phyloP scores from a whole-genome alignment of 2,329 filamentous ascomycete genomes.

The Plenodomus biglobosus region DNA sequence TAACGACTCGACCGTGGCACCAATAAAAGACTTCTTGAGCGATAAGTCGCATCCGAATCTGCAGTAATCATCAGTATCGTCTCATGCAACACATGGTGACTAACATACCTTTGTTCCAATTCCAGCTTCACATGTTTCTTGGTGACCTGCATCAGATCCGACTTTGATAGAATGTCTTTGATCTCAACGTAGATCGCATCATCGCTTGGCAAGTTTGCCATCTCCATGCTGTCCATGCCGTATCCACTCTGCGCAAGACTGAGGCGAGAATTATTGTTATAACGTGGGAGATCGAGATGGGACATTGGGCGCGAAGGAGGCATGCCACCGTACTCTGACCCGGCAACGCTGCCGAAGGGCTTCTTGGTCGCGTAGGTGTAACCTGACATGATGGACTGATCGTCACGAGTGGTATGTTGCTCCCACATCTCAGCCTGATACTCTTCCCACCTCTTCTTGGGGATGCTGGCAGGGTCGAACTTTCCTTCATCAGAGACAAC shows the following conservation, averaged over 20 bases:
- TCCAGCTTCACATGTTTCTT: constrained; percentile 98
- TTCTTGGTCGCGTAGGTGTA: constrained; percentile 88
- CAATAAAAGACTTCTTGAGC: constrained; percentile 85
- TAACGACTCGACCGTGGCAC: constrained; percentile 40
- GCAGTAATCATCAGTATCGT: constrained; percentile 18
- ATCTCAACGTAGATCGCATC: constrained; percentile 93
- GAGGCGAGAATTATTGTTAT: constrained; percentile 45
- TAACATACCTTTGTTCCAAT: constrained; percentile 69
- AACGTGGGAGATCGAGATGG: constrained; percentile 59
- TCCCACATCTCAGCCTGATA: constrained; percentile 99
- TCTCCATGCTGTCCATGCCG: constrained; percentile 62
- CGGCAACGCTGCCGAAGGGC: constrained; percentile 57
- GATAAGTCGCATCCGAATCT: constrained; percentile 82
- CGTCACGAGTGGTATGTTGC: constrained; percentile 78
- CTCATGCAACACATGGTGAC: background rate
- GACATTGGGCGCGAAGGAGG: constrained; percentile 59
- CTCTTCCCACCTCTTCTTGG: constrained; percentile 98
- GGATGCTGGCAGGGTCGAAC: constrained; percentile 89
- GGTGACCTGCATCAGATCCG: constrained; percentile 95
- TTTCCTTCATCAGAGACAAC: constrained; percentile 97
- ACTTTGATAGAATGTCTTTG: constrained; percentile 84
- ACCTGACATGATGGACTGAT: constrained; percentile 87
- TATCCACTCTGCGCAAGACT: constrained; percentile 62
- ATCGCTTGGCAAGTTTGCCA: constrained; percentile 79
- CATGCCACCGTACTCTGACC: constrained; percentile 65